Base-by-base conservation (phyloP, 768 basidiomycete species). In the Butyriboletus loyo region DNA sequence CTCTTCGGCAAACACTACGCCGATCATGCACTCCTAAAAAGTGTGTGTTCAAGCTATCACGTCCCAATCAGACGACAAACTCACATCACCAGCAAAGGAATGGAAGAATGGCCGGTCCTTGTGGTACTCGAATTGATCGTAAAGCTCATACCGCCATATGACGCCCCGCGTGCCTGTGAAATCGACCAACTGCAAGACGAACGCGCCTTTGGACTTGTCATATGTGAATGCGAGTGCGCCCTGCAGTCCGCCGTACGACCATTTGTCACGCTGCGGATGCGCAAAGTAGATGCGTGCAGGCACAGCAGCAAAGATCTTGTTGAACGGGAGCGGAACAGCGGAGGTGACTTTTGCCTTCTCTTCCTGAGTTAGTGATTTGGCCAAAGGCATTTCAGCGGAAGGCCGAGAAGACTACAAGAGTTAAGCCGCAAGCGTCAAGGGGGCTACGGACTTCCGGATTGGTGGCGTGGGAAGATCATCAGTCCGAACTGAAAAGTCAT, bases 101-200 rank as follows among this genome's bases (percentile, higher is more conserved):
- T 96, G 91, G 64, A 98, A 97, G 80, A 86, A 95, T 2, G 87
- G 79, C 54, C 93, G 77, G 66, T 98, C 96, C 63, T 87, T 79
- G 63, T 81, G 74, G 66, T 92, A 92, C 51, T 89, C 83, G 57
- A 96, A 81, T 30, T 83, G 84, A 24, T 87, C 77, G 60, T 93
- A 96, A 5, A 98, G 71, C 67, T 96, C 93, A 58, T 97, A 91
- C 52, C 92, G 85, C 96, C 96, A 99, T 38, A 93, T 83, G 21
- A 94, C 81, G 5, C 92, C 93, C 49, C 92, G 73, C 4, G 90
- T 91, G 19, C 92, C 90, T 58, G 77, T 72, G 17, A 97, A 64
- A 69, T 98, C 96, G 3, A 98, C 88, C 46, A 98, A 74, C 68
- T 82, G 84, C 64, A 97, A 82, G 65, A 77, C 77, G 35, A 83